Evolutionary conservation across 176 grass and related monocot species (phyloP), one percentile per base, ranked within the genome.

Genomic region (Thinopyrum elongatum): DNA sequence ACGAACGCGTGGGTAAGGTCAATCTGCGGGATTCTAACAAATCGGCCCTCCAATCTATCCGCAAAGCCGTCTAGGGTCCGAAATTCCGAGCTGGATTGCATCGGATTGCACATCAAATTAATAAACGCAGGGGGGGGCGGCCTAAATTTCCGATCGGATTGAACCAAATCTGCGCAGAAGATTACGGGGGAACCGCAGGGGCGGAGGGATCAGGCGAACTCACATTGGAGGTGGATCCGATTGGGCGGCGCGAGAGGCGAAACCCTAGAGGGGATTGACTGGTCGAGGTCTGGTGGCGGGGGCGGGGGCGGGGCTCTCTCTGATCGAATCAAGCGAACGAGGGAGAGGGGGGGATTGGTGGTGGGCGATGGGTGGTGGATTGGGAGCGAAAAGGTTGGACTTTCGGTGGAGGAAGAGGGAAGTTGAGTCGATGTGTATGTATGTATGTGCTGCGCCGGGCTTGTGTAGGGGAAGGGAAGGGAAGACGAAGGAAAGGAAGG

Each of bases 161-260:
- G 33, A 1, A 10, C 7, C 35, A 13, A 83, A 88, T 60, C 34
- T 66, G 28, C 26, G 2, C 4, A 26, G 7, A 3, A 31, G 31
- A 59, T 3, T 27, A 35, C 3, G 4, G 10, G 1, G 27, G 22
- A 38, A 19, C 8, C 25, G 28, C 8, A 0, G 12, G 14, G 39
- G 70, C 1, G 23, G 66, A 23, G 75, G 68, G 60, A 82, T 82
- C 69, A 3, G 70, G 51, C 2, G 76, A 65, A 74, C 82, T 84
- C 67, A 89, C 87, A 89, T 84, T 83, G 86, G 86, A 82, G 86
- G 72, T 29, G 71, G 79, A 53, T 77, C 74, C 55, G 81, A 30
- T 89, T 65, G 87, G 65, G 28, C 28, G 70, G 63, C 10, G 47
- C 34, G 33, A 22, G 23, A 8, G 51, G 77, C 53, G 74, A 78